Evolutionary conservation across 345 rosid genomes (phyloP).

Genomic region (Acer negundo): DNA sequence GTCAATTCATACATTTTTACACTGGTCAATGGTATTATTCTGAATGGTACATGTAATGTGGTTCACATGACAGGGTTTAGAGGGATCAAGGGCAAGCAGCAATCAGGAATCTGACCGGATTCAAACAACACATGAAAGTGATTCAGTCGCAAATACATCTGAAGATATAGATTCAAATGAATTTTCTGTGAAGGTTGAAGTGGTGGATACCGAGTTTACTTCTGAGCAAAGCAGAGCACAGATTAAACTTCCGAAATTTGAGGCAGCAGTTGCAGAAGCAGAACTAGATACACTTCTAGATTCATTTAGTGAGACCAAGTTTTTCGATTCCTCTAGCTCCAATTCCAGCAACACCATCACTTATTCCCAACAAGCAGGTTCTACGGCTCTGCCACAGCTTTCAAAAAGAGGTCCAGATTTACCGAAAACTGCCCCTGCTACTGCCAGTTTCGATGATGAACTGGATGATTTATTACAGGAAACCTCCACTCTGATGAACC

Average conservation of each 20-base stretch:
- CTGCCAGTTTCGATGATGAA: constrained; percentile 39
- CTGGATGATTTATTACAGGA: constrained; percentile 68
- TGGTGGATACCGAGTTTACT: too few relatives aligned
- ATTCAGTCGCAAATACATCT: constrained; percentile 20
- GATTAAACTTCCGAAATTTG: constrained; percentile 13
- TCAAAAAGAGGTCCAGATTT: constrained; percentile 21
- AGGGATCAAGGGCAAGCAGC: constrained; percentile 23
- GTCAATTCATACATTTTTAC: neutral
- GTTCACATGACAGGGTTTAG: constrained; percentile 30
- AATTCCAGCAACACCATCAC: constrained; percentile 13
- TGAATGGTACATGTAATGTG: constrained; percentile 15
- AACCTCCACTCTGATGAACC: constrained; percentile 36
- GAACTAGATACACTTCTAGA: constrained; percentile 74
- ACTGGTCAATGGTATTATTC: neutral
- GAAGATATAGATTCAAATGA: constrained; percentile 29
- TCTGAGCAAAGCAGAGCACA: too few relatives aligned
- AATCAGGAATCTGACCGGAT: constrained; percentile 27
- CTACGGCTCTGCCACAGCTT: constrained; percentile 18
- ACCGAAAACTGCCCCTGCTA: constrained; percentile 5
- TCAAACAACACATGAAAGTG: constrained; percentile 8
- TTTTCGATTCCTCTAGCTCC: constrained; percentile 22
- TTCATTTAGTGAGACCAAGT: constrained; percentile 44
- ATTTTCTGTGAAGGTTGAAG: constrained; percentile 21
- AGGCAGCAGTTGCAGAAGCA: constrained; percentile 50
- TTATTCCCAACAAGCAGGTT: constrained; percentile 13